Evolutionary conservation across 192 early-diverging fungal species (phyloP).

Genomic region (Coemansia sp.): DNA sequence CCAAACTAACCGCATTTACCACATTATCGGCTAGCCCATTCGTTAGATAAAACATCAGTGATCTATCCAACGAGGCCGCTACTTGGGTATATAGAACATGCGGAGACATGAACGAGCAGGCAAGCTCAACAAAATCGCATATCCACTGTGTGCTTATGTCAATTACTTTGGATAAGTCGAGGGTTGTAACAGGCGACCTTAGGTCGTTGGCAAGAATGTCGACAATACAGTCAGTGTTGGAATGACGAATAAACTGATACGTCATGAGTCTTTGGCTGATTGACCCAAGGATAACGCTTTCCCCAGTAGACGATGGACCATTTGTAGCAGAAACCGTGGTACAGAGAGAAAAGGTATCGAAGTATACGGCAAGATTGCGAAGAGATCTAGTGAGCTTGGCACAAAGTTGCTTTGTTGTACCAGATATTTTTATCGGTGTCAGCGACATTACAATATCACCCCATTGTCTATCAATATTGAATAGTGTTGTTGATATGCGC

Average conservation of each 20-base stretch:
- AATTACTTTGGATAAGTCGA: neutral
- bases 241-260: slow-evolving; percentile 23
- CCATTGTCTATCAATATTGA: slow-evolving; percentile 43
- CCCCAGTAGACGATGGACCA: neutral
- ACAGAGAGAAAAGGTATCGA: slow-evolving; percentile 39
- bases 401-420: slow-evolving; percentile 7
- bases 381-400: slow-evolving; percentile 18
- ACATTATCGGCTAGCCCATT: neutral
- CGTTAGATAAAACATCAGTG: slow-evolving; percentile 7
- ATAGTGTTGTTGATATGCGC: slow-evolving; percentile 37
- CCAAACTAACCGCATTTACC: neutral
- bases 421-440: slow-evolving; percentile 23
- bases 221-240: slow-evolving; percentile 13
- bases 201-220: slow-evolving; percentile 11
- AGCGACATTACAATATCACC: slow-evolving; percentile 14
- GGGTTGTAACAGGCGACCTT: neutral
- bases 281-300: neutral
- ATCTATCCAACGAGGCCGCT: slow-evolving; percentile 18
- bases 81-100: slow-evolving; percentile 24
- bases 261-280: slow-evolving; percentile 17
- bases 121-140: slow-evolving; percentile 31
- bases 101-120: slow-evolving; percentile 7
- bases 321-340: slow-evolving; percentile 12
- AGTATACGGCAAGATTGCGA: slow-evolving; percentile 23
- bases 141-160: slow-evolving; percentile 24